Conservation (phyloP, 2,329 filamentous ascomycete genomes). For the Fusarium burgessii region DNA sequence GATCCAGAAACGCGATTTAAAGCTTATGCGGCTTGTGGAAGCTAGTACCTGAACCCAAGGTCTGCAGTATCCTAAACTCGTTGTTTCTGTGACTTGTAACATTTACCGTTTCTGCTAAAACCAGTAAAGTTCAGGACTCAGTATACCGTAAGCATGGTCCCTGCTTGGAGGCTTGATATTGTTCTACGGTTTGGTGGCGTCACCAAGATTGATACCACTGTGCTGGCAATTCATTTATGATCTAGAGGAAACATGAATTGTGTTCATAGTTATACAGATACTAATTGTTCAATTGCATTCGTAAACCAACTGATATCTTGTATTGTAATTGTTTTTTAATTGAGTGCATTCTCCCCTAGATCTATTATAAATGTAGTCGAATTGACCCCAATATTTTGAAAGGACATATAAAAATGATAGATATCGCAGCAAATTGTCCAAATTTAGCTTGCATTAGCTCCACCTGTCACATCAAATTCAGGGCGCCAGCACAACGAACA, state of each 20-base stretch:
- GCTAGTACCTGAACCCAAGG: neutral
- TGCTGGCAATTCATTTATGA: neutral
- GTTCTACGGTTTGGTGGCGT: constrained; percentile 17
- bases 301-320: no score
- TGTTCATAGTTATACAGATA: neutral
- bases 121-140: no score
- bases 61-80: neutral
- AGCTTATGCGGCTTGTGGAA: neutral
- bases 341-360: neutral
- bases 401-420: neutral
- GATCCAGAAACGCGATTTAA: neutral
- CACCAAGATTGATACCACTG: constrained; percentile 7
- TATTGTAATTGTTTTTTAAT: neutral
- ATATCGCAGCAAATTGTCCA: neutral
- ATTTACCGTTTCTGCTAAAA: neutral
- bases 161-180: constrained; percentile 21
- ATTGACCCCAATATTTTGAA: neutral
- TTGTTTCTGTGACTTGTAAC: neutral
- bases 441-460: neutral
- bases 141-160: neutral
- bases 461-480: neutral
- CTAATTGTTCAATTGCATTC: neutral
- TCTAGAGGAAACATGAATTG: neutral
- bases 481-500: neutral
- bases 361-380: neutral